Evolutionary conservation across 768 basidiomycete species (phyloP), one percentile per base, ranked within the genome.

Genomic region (Boletales sp.): DNA sequence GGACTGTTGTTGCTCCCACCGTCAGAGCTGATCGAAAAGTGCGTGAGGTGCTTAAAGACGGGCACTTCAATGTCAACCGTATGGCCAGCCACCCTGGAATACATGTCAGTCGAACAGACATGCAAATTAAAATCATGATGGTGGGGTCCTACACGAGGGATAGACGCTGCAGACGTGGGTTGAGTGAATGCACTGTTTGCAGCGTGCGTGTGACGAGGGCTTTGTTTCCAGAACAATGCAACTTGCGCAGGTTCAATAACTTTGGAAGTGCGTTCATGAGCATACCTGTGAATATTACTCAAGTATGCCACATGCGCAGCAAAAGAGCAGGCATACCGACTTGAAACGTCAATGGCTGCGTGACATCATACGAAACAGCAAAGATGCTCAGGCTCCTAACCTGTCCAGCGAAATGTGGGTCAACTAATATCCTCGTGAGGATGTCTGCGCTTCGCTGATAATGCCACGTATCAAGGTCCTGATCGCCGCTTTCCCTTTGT

Each of bases 231-330:
- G 76, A 76, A 39, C 84, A 79, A 60, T 82, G 79, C 3, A 84
- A 75, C 48, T 80, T 81, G 29, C 77, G 72, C 32, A 87, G 69
- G 55, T 80, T 84, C 43, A 67, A 65, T 27, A 87, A 62, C 58
- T 81, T 83, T 9, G 84, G 83, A 10, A 88, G 69, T 4, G 83
- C 82, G 40, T 86, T 87, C 17, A 79, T 76, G 46, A 87, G 68
- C 80, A 87, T 86, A 24, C 83, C 84, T 84, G 19, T 4, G 0
- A 15, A 41, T 34, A 11, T 21, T 29, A 17, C 31, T 53, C 36
- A 52, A 6, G 29, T 30, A 40, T n/a, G 43, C 10, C 30, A 19
- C 43, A 10, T 17, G 17, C 17, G 9, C 15, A 48, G 32, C 29
- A 27, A 32, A 24, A 8, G 42, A 14, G 47, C 8, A 5, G 12